These are phyloP conservation scores for Biancaea sappan DNA, from an alignment of 306 rosid genomes.

Conservation along the genomic window DNA sequence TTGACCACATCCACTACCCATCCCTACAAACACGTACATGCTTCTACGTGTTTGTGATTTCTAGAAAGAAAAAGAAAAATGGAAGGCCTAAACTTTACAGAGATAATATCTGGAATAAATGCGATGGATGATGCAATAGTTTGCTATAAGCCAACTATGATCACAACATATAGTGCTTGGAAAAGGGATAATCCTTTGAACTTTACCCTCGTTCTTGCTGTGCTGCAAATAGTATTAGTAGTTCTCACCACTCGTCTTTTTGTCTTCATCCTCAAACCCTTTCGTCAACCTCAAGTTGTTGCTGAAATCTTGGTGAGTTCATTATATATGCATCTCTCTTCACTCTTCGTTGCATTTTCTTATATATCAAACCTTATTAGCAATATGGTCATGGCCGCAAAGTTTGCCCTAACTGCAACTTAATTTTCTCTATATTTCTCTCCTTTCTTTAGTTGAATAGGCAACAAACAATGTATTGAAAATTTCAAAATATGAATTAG, in stretches of 20 bases:
- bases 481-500: too few relatives aligned
- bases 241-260: slow-evolving; percentile 62
- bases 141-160: slow-evolving; percentile 74
- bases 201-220: slow-evolving; percentile 73
- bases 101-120: background rate
- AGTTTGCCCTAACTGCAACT: too few relatives aligned
- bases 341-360: too few relatives aligned
- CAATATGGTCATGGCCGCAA: too few relatives aligned
- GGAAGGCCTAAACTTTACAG: background rate
- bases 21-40: background rate
- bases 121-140: slow-evolving; percentile 42
- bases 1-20: too few relatives aligned
- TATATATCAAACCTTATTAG: too few relatives aligned
- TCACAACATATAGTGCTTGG: slow-evolving; percentile 75
- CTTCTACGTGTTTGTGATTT: background rate
- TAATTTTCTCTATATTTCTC: too few relatives aligned
- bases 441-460: too few relatives aligned
- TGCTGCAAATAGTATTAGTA: slow-evolving; percentile 62
- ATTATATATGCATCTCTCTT: too few relatives aligned
- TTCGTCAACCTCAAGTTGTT: slow-evolving; percentile 83
- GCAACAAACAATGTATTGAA: too few relatives aligned
- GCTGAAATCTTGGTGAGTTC: slow-evolving; percentile 64
- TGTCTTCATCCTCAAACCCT: slow-evolving; percentile 67
- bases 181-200: slow-evolving; percentile 71
- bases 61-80: background rate